Base-by-base conservation (phyloP, 1,284 basidiomycete genomes). In the Paramarasmius palmivorus region DNA sequence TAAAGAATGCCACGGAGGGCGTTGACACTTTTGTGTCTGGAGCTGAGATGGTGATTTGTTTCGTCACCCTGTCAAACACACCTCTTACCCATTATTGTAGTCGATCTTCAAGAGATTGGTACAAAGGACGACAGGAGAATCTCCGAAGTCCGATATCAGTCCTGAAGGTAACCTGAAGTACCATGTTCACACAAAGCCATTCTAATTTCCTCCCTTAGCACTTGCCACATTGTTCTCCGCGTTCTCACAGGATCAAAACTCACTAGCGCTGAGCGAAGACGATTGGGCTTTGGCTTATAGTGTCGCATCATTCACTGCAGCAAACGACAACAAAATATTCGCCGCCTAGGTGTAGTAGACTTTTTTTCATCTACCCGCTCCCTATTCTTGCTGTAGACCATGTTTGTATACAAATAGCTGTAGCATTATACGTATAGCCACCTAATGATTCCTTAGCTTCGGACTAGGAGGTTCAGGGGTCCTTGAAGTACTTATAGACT, bases 251-350 rank as follows among this genome's bases (percentile, higher is more conserved):
- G 54, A 42, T 41, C 36, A 29, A n/a, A 22, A 49, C 25, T 44
- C 35, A 3, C 23, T 46, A 3, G 23, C 35, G 19, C 25, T 56
- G 17, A 56, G 55, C 19, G 55, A 50, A 42, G 55, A 57, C 34
- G 55, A 57, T 40, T 50, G 51, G 48, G 55, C 55, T 4, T 45
- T 57, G 47, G 50, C 51, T 9, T 57, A 53, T 41, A 53, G 51
- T 50, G 38, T 57, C 45, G 55, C 55, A 15, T 57, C 55, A 12
- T 50, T 57, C 36, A 53, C 48, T 25, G 37, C 36, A 32, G 29
- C 29, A 32, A 32, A 32, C 29, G 29, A 32, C 12, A 32, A 32
- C 29, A 32, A 32, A 12, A 32, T 32, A 32, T 32, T 32, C 12
- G 15, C 20, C 22, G n/a, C n/a, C n/a, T n/a, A n/a, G n/a, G n/a